Percentiles rank a stretch among this genome's conserved stretches.
phyloP scores from a whole-genome alignment of 2,329 filamentous ascomycete genomes.

The Trichoderma sp. region DNA sequence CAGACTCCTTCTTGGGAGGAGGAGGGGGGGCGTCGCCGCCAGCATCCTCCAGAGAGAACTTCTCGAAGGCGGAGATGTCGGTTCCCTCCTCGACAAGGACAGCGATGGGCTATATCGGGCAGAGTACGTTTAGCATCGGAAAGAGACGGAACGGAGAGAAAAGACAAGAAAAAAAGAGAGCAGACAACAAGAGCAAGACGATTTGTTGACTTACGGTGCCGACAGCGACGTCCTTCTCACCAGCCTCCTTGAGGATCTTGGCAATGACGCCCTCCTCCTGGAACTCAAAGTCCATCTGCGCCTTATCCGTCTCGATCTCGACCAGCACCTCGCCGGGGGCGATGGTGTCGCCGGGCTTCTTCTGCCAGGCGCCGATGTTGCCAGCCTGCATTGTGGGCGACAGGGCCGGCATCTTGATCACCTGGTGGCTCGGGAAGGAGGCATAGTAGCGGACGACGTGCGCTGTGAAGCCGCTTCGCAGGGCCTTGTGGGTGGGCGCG shows the following conservation, averaged over 20 bases:
- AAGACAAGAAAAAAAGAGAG: conserved; percentile 29
- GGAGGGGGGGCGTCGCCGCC: conserved; percentile 73
- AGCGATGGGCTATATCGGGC: conserved; percentile 76
- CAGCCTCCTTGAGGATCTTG: conserved; percentile 89
- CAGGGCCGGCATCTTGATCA: conserved; percentile 97
- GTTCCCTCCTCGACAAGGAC: conserved; percentile 89
- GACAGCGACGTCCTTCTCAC: conserved; percentile 90
- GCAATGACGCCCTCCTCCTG: conserved; percentile 96
- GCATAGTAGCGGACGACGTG: conserved; percentile 67
- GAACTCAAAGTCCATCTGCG: conserved; percentile 99
- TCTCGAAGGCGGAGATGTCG: conserved; percentile 85
- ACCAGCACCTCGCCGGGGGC: conserved; percentile 92
- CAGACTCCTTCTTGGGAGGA: conserved; percentile 66
- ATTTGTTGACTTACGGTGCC: conserved; percentile 75
- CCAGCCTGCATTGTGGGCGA: conserved; percentile 97
- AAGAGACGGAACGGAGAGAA: not conserved
- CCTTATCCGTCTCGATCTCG: conserved; percentile 99
- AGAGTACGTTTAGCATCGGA: conserved; percentile 23
- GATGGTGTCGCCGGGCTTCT: conserved; percentile 88
- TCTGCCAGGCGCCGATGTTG: conserved; percentile 97
- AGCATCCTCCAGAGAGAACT: conserved; percentile 85
- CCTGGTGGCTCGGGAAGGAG: conserved; percentile 89
- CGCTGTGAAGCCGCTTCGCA: conserved; percentile 55
- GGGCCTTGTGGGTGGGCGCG: conserved; percentile 52
- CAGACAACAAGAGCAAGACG: not conserved